Evolutionary conservation across 2,329 filamentous ascomycete species (phyloP), one percentile per base, ranked within the genome.

Genomic region (Didymella glomerata): DNA sequence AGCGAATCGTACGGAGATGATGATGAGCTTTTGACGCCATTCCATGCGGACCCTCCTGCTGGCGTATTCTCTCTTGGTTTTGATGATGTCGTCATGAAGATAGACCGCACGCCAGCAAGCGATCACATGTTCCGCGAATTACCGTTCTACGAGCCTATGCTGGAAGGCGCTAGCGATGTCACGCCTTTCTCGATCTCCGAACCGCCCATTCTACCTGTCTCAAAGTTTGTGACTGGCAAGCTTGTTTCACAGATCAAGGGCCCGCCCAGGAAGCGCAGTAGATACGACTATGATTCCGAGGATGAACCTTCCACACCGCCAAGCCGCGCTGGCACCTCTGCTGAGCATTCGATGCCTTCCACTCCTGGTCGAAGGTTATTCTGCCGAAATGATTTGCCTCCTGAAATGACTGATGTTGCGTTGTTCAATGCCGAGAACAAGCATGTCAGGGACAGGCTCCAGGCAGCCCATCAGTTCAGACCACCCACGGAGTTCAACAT

Each of bases 371-470:
- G 76, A 44, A 69, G 74, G 57, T 61, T 77, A n/a, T 77, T 76
- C 54, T 74, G 74, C 54, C 69, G 73, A 9, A 75, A 76, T 30
- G 83, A 85, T 41, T 73, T 93, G 9, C 84, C 85, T 1, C 88
- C 93, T 0, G 86, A 90, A 63, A 89, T 90, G 64, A 86, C 84
- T 1, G 86, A 91, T 60, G 92, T 97, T 57, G 93, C 94, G 1
- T 81, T 99, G 0, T 99, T 99, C 78, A 88, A 91, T 63, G 88
- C 92, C 0, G 91, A 96, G 60, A 94, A 96, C 80, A 96, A 94
- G 76, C 85, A 89, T 54, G 93, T 97, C 40, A 87, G 94, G 57
- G 94, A 98, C 73, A 86, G 95, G 16, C 85, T 99, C 5, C 92
- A 97, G 73, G 91, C 92, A 10, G 91, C 91, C 9, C 93, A 97